Conservation (phyloP, 2,329 filamentous ascomycete species). For the Fusarium irregulare region DNA sequence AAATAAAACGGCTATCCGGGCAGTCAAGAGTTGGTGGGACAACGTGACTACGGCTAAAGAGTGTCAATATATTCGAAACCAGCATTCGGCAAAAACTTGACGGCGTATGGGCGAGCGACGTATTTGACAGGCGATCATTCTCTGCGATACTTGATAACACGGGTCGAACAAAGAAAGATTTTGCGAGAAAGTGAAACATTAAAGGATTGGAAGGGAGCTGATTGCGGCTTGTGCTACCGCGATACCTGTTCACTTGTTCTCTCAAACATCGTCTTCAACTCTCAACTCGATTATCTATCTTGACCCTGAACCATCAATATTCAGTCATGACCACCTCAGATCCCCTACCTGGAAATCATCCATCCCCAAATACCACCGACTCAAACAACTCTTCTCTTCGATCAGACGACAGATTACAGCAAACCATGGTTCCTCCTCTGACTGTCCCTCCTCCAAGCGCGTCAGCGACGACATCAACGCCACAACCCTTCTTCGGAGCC, state of each 20-base stretch:
- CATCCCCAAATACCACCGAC: conserved; percentile 48
- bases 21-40: neutral
- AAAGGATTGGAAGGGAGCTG: neutral
- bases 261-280: neutral
- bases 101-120: conserved; percentile 7
- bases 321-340: conserved; percentile 38
- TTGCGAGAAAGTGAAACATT: neutral
- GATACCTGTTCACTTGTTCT: neutral
- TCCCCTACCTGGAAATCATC: conserved; percentile 37
- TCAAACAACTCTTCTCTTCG: conserved; percentile 48
- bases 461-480: conserved; percentile 11
- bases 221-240: conserved; percentile 1
- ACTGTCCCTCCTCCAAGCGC: conserved; percentile 1
- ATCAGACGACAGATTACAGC: conserved; percentile 26
- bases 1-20: neutral
- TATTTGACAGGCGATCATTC: neutral
- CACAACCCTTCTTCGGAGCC: conserved; percentile 13
- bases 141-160: neutral
- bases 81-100: conserved; percentile 3
- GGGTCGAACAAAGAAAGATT: neutral
- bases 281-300: neutral
- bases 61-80: conserved; percentile 13
- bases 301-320: neutral
- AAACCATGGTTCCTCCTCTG: conserved; percentile 10
- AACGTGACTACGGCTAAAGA: neutral